A percentile compares a stretch with the other conserved stretches of the same genome.
Conservation (phyloP, 1,284 basidiomycete genomes). For the Irpex rosettiformis region DNA sequence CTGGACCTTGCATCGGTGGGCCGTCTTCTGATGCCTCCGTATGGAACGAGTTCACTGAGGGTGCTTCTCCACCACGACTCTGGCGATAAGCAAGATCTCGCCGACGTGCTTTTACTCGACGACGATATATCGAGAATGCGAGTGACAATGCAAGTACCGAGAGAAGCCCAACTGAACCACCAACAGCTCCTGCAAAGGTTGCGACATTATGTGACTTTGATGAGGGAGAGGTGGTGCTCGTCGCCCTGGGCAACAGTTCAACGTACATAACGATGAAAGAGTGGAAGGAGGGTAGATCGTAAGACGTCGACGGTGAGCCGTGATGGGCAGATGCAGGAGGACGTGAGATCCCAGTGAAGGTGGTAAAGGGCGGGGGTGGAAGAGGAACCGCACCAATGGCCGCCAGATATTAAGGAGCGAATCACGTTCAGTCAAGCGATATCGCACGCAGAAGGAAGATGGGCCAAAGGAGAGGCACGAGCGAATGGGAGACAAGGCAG, state of each 20-base stretch:
- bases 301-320: conserved; percentile 5
- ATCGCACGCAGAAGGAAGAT: conserved; percentile 16
- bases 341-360: conserved; percentile 8
- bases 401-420: conserved; percentile 16
- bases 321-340: conserved; percentile 5
- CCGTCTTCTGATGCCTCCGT: conserved; percentile 39
- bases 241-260: conserved; percentile 21
- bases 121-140: conserved; percentile 46
- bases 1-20: conserved; percentile 40
- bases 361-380: conserved; percentile 13
- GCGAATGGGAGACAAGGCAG: conserved; percentile 23
- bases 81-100: conserved; percentile 38
- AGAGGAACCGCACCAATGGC: conserved; percentile 12
- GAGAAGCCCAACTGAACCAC: conserved; percentile 48
- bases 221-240: conserved; percentile 9
- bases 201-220: conserved; percentile 35
- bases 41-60: conserved; percentile 30
- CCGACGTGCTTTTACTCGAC: conserved; percentile 38
- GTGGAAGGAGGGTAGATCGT: neutral
- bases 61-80: conserved; percentile 17
- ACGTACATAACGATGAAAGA: conserved; percentile 9
- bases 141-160: conserved; percentile 42
- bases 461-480: conserved; percentile 17
- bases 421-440: conserved; percentile 15
- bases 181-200: conserved; percentile 52